Percentiles rank a stretch among this genome's conserved stretches.
These are phyloP conservation scores for Volvariella surrecta DNA, from an alignment of 1,284 basidiomycete genomes.

Conservation along the genomic window DNA sequence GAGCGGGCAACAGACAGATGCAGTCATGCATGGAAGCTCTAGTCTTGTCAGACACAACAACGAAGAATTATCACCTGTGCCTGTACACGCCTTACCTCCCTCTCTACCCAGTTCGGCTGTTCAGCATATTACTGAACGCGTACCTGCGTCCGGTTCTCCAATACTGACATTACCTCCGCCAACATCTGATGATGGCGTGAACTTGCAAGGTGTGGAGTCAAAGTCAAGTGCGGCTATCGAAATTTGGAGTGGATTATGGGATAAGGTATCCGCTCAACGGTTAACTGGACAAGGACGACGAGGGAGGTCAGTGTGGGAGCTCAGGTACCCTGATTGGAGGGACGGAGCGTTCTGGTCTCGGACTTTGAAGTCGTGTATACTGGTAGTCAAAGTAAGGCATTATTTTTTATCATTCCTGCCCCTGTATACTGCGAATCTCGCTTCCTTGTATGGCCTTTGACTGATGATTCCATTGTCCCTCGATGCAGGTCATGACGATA, in stretches of 20 bases:
- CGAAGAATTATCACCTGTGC: no score
- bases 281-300: background rate
- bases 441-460: no score
- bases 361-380: constrained; percentile 29
- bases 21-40: no score
- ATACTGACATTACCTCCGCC: no score
- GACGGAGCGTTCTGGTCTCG: constrained; percentile 11
- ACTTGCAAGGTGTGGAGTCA: no score
- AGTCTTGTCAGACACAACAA: no score
- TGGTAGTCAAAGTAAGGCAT: constrained; percentile 40
- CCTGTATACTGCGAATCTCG: no score
- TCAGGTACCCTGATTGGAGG: background rate
- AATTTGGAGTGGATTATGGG: no score
- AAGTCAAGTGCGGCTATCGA: no score
- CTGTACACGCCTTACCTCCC: constrained; percentile 15
- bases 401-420: background rate
- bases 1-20: no score
- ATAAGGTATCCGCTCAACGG: background rate
- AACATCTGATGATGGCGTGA: no score
- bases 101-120: constrained; percentile 10
- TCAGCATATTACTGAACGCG: constrained; percentile 6
- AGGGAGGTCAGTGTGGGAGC: background rate
- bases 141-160: no score
- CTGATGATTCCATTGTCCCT: constrained; percentile 25
- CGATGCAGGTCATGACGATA: constrained; percentile 8